Evolutionary conservation across 129 eudicot genomes (phyloP).

Genomic region (Rutidosis leptorrhynchoides): DNA sequence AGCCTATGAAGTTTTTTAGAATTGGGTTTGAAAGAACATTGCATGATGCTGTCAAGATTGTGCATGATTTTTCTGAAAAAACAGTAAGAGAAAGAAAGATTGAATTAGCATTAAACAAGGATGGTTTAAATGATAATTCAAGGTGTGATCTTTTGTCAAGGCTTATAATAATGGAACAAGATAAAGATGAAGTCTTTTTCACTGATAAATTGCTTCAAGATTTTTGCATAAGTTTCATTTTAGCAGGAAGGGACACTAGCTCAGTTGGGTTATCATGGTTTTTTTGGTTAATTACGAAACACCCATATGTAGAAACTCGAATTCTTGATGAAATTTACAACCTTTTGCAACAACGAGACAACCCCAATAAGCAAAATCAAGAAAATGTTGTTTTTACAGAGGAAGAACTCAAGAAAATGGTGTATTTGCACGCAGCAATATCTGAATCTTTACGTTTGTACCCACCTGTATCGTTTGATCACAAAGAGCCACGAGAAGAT

Average conservation of each 20-base stretch:
- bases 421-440: slow-evolving; percentile 56
- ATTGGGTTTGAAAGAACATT: slow-evolving; percentile 47
- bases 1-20: slow-evolving; percentile 44
- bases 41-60: slow-evolving; percentile 37
- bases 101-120: slow-evolving; percentile 26
- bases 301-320: slow-evolving; percentile 41
- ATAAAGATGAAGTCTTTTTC: slow-evolving; percentile 28
- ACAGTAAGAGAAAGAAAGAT: slow-evolving; percentile 46
- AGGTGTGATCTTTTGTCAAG: slow-evolving; percentile 53
- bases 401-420: slow-evolving; percentile 57
- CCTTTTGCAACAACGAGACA: slow-evolving; percentile 28
- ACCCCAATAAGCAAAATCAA: slow-evolving; percentile 1
- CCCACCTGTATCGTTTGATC: slow-evolving; percentile 64
- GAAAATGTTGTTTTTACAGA: slow-evolving; percentile 29
- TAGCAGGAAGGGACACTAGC: slow-evolving; percentile 71
- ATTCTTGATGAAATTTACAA: slow-evolving; percentile 40
- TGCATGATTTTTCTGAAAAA: slow-evolving; percentile 55
- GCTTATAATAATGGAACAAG: slow-evolving; percentile 41
- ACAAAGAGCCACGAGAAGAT: slow-evolving; percentile 51
- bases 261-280: slow-evolving; percentile 69
- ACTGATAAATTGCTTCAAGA: slow-evolving; percentile 53
- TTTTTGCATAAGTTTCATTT: slow-evolving; percentile 60
- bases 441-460: slow-evolving; percentile 55
- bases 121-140: background rate
- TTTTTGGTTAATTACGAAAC: slow-evolving; percentile 48